Conservation (phyloP, 2,329 filamentous ascomycete genomes). For the Chalaropsis thielavioides region DNA sequence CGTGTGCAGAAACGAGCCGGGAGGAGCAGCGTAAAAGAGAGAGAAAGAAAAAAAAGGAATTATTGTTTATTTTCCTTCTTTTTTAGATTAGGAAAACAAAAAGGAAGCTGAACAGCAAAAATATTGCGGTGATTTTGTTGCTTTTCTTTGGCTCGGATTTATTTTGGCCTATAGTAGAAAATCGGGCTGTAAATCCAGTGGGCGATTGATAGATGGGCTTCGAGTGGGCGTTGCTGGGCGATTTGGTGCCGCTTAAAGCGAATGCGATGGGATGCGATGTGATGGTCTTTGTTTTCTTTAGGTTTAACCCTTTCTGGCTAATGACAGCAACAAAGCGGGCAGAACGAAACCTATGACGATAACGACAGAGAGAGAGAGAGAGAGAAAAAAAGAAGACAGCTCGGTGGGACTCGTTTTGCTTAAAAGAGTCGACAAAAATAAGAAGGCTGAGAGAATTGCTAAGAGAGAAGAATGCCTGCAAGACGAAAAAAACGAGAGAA, state of each 20-base stretch:
- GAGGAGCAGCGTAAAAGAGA: not conserved
- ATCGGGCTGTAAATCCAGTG: too few relatives aligned
- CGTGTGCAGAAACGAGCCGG: slow-evolving; percentile 4
- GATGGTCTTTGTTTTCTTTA: not conserved
- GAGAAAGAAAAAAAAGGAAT: not conserved
- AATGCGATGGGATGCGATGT: not conserved
- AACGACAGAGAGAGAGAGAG: not conserved
- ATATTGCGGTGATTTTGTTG: not conserved
- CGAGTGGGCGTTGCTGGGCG: not conserved
- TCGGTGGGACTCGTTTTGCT: not conserved
- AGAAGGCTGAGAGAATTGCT: not conserved
- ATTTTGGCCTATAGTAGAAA: too few relatives aligned
- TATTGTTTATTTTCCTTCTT: not conserved
- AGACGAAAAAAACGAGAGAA: not conserved
- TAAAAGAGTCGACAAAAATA: not conserved
- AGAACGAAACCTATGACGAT: not conserved
- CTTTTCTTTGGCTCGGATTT: not conserved
- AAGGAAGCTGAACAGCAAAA: not conserved
- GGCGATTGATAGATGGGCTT: not conserved
- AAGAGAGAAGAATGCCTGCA: not conserved
- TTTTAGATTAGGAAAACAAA: not conserved
- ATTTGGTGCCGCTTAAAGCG: not conserved
- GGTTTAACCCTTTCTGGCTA: not conserved
- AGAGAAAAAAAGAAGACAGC: not conserved
- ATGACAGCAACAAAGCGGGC: not conserved